Evolutionary conservation across 2,329 filamentous ascomycete species (phyloP).

Genomic region (Ilyonectria mors-panacis): DNA sequence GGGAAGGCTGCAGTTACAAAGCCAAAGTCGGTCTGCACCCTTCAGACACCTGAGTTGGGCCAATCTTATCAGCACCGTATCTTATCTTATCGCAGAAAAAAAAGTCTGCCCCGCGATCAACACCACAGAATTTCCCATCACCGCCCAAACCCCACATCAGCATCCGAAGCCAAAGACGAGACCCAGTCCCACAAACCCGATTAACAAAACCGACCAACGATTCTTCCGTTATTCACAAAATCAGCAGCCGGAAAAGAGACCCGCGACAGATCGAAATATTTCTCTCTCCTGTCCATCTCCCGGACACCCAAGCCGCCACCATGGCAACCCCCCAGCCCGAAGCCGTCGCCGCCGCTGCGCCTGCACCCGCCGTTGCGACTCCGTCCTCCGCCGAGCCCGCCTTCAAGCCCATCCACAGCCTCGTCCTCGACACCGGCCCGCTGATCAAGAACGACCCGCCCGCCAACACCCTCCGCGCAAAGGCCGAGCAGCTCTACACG

Average conservation of each 20-base stretch:
- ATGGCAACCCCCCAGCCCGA: conserved; percentile 1
- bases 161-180: not conserved
- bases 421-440: conserved; percentile 92
- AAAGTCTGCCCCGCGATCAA: conserved; percentile 19
- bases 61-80: conserved; percentile 8
- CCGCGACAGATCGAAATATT: no score
- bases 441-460: conserved; percentile 94
- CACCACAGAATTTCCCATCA: conserved; percentile 14
- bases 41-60: no score
- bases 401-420: conserved; percentile 81
- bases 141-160: conserved; percentile 9
- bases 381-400: conserved; percentile 33
- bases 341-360: not conserved
- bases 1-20: no score
- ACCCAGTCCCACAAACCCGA: conserved; percentile 8
- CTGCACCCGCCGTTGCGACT: conserved; percentile 3
- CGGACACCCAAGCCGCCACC: not conserved
- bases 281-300: not conserved
- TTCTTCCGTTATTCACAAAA: not conserved
- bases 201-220: not conserved
- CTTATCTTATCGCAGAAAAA: conserved; percentile 21
- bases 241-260: no score
- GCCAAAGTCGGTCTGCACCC: no score
- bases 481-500: conserved; percentile 84
- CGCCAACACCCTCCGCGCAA: conserved; percentile 83